Evolutionary conservation across 306 rosid genomes (phyloP).

Genomic region (Quercus wislizeni): DNA sequence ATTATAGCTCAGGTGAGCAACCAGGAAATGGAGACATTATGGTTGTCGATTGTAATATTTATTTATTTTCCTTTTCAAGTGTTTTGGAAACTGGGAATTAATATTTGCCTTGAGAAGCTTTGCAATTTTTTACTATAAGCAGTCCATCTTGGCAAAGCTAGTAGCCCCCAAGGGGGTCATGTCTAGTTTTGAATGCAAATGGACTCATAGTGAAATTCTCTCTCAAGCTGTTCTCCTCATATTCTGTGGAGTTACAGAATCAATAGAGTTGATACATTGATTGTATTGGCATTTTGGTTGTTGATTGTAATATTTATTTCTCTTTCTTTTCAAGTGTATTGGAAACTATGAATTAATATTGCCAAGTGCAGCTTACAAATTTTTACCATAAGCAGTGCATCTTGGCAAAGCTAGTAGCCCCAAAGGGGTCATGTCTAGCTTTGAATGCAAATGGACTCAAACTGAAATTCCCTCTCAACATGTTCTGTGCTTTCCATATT

Average conservation of each 20-base stretch:
- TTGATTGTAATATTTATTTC: neutral
- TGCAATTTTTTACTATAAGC: neutral
- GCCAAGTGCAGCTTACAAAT: neutral
- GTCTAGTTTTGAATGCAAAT: conserved; percentile 74
- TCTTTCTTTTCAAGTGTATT: neutral
- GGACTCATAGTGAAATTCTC: conserved; percentile 34
- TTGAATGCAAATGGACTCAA: conserved; percentile 38
- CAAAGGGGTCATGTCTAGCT: conserved; percentile 14
- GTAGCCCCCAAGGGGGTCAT: conserved; percentile 30
- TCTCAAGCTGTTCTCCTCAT: conserved; percentile 28
- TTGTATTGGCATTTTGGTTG: neutral
- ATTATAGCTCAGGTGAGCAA: neutral
- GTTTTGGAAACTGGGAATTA: neutral
- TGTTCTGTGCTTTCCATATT: conserved; percentile 19
- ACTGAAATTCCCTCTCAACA: conserved; percentile 3
- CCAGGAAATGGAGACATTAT: neutral
- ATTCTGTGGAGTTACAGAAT: conserved; percentile 36
- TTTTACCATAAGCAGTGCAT: conserved; percentile 27
- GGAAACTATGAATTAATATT: neutral
- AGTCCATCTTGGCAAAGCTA: conserved; percentile 84
- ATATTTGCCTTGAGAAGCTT: too few relatives aligned
- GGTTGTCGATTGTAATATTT: neutral
- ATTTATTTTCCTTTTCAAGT: neutral
- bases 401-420: conserved; percentile 42
- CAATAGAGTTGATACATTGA: conserved; percentile 41